Percentiles rank a stretch among this genome's conserved stretches.
phyloP scores from a whole-genome alignment of 2,329 filamentous ascomycete species.

The Trichoderma sp. region DNA sequence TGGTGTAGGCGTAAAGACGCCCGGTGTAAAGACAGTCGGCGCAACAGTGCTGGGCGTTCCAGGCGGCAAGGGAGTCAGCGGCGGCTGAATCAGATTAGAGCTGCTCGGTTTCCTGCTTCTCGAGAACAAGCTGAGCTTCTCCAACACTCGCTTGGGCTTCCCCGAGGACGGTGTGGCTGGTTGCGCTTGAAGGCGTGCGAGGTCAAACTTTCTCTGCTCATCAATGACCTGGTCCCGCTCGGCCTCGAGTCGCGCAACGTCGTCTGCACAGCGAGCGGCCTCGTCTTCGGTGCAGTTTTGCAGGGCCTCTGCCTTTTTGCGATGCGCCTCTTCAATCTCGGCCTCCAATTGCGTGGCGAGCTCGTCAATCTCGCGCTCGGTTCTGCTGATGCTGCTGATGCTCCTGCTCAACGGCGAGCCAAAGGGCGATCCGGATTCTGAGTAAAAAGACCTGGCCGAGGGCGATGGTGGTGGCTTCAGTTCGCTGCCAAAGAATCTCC shows the following conservation, averaged over 20 bases:
- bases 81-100: conserved; percentile 18
- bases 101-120: conserved; percentile 45
- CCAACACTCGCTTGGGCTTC: conserved; percentile 44
- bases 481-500: conserved; percentile 13
- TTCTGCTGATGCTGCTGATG: conserved; percentile 11
- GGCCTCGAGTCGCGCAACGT: conserved; percentile 48
- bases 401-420: conserved; percentile 8
- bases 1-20: conserved; percentile 33
- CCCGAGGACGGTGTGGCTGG: conserved; percentile 40
- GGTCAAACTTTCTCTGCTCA: conserved; percentile 53
- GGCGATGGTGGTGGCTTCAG: conserved; percentile 22
- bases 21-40: conserved; percentile 40
- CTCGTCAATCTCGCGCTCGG: conserved; percentile 24
- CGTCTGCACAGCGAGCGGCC: conserved; percentile 40
- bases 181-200: conserved; percentile 48
- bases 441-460: conserved; percentile 18
- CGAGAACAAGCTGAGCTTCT: conserved; percentile 51
- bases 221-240: conserved; percentile 52
- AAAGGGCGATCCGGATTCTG: conserved; percentile 20
- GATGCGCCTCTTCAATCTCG: conserved; percentile 24
- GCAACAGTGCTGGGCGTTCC: conserved; percentile 39
- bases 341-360: conserved; percentile 23
- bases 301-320: conserved; percentile 15
- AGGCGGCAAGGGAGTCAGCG: conserved; percentile 33
- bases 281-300: conserved; percentile 20